Evolutionary conservation across 2,329 filamentous ascomycete species (phyloP), one percentile per base, ranked within the genome.

Genomic region (Xylariaceae sp.): DNA sequence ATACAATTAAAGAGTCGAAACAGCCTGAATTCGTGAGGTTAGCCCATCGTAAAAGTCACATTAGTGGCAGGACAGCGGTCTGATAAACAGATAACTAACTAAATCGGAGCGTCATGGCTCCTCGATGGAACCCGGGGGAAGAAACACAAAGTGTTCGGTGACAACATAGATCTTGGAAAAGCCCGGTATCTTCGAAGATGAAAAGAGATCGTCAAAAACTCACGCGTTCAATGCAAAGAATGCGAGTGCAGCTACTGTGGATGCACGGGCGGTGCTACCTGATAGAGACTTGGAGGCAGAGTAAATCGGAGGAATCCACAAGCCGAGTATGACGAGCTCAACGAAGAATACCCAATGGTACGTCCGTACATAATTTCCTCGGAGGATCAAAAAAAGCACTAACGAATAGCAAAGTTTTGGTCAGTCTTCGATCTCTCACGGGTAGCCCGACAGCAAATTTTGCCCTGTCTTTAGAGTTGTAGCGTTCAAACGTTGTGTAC

Each of bases 1-100:
- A 67, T 26, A 11, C 57, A 49, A 40, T 70, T 70, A 8, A 69
- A 42, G 8, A 65, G 45, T 4, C 67, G 64, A 32, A 66, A 66
- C 12, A 39, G 22, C 22, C 22, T 26, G 11, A 8, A 59, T 67
- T 56, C 48, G 67, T 66, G 68, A 56, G 50, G 69, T 71, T 2
- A 66, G 35, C 3, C 38, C 13, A n/a, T n/a, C n/a, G n/a, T n/a
- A n/a, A n/a, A n/a, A n/a, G n/a, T n/a, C n/a, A n/a, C n/a, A n/a
- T n/a, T n/a, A n/a, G n/a, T n/a, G n/a, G n/a, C n/a, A n/a, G n/a
- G n/a, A n/a, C n/a, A n/a, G n/a, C n/a, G n/a, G n/a, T n/a, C n/a
- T n/a, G n/a, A n/a, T n/a, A n/a, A n/a, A n/a, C n/a, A n/a, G n/a
- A n/a, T n/a, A n/a, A n/a, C n/a, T n/a, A n/a, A n/a, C n/a, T n/a